phyloP scores from a whole-genome alignment of 2,329 filamentous ascomycete species.

The Sphaceloma murrayae region DNA sequence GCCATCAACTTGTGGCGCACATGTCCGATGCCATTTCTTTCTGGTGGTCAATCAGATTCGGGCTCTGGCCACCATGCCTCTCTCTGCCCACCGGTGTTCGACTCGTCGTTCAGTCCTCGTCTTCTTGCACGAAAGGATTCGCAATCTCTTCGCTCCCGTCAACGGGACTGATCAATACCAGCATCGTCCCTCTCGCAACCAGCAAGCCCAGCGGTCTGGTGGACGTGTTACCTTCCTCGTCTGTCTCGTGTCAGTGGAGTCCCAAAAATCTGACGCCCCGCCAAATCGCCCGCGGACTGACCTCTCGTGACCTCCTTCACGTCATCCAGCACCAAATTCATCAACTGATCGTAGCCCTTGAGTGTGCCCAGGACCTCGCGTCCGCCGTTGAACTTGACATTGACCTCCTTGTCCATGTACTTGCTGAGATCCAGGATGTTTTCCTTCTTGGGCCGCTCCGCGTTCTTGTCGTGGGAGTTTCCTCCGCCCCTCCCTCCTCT shows the following conservation, averaged over 20 bases:
- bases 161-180: slow-evolving; percentile 84
- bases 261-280: slow-evolving; percentile 27
- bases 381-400: slow-evolving; percentile 93
- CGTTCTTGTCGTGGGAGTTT: slow-evolving; percentile 21
- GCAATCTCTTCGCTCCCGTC: slow-evolving; percentile 93
- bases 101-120: too few species aligned
- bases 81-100: too few species aligned
- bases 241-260: slow-evolving; percentile 45
- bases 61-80: neutral
- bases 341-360: slow-evolving; percentile 93
- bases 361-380: slow-evolving; percentile 85
- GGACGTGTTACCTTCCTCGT: slow-evolving; percentile 84
- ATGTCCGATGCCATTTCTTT: too few species aligned
- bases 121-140: slow-evolving; percentile 76
- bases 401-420: slow-evolving; percentile 95
- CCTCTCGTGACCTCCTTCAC: slow-evolving; percentile 84
- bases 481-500: too few species aligned
- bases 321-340: slow-evolving; percentile 95
- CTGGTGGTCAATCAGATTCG: neutral
- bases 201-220: slow-evolving; percentile 74
- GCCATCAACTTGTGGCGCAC: too few species aligned
- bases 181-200: slow-evolving; percentile 81
- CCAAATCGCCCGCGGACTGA: too few species aligned
- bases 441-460: slow-evolving; percentile 77
- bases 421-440: slow-evolving; percentile 92